A percentile compares a stretch with the other conserved stretches of the same genome.
These are phyloP conservation scores for Hypoxylon crocopeplum DNA, from an alignment of 495 filamentous ascomycete genomes.

Conservation along the genomic window DNA sequence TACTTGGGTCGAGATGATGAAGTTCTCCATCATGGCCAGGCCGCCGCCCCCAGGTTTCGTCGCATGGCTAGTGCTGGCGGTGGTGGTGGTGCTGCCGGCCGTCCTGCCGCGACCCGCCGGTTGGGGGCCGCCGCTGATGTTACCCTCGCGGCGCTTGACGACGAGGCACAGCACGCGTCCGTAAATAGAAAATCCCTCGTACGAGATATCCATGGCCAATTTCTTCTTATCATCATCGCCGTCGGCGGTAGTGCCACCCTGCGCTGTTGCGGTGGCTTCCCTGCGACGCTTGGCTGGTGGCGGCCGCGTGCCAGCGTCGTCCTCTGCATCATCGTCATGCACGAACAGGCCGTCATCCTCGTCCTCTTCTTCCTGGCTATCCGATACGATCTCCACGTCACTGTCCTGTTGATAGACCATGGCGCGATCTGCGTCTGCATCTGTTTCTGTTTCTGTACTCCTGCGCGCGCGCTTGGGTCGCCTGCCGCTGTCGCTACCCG, in stretches of 20 bases:
- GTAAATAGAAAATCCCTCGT: slow-evolving; percentile 95
- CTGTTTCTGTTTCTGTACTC: slow-evolving; percentile 40
- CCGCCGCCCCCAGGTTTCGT: slow-evolving; percentile 52
- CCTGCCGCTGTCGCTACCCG: slow-evolving; percentile 33
- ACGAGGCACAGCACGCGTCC: slow-evolving; percentile 89
- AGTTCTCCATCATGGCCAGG: slow-evolving; percentile 90
- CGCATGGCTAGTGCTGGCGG: slow-evolving; percentile 37
- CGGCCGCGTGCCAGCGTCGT: slow-evolving; percentile 34
- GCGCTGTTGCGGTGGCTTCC: slow-evolving; percentile 40
- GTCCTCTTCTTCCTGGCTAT: slow-evolving; percentile 32
- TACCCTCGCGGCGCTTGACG: slow-evolving; percentile 66
- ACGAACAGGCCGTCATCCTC: slow-evolving; percentile 49
- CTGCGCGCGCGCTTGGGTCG: slow-evolving; percentile 39
- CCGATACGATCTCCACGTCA: slow-evolving; percentile 35
- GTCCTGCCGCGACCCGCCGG: slow-evolving; percentile 33
- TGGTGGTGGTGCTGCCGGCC: slow-evolving; percentile 29
- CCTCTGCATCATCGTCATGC: slow-evolving; percentile 29
- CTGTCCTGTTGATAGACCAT: slow-evolving; percentile 15
- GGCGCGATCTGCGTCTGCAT: slow-evolving; percentile 34
- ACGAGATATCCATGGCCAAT: slow-evolving; percentile 78
- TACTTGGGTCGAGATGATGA: slow-evolving; percentile 79
- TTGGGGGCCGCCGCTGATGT: slow-evolving; percentile 34
- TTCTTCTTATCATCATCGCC: slow-evolving; percentile 85
- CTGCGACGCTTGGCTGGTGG: slow-evolving; percentile 58
- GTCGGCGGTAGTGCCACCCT: slow-evolving; percentile 46